Base-by-base conservation (phyloP, 306 rosid species). In the Calophaca sinica region DNA sequence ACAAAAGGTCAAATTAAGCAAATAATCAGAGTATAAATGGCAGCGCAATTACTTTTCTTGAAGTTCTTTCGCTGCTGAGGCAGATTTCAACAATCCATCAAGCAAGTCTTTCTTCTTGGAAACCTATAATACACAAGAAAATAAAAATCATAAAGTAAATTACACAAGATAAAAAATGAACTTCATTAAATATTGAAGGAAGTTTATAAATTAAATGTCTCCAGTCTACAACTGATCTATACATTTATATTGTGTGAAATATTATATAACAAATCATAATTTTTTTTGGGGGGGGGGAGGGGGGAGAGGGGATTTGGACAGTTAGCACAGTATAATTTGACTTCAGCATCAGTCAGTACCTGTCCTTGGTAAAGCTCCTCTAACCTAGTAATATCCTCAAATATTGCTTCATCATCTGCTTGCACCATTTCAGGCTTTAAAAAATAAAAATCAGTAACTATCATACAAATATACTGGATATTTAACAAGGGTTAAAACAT, bases 401-500 rank as follows among this genome's bases (percentile, higher is more conserved):
- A 79, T 76, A 92, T 86, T 80, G 83, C 89, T 72, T 88, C 97
- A 83, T 91, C 97, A 53, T 84, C 87, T 59, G 73, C 76, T 72
- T 75, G 90, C 55, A 81, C 61, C 88, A 86, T 86, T 85, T 80
- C 89, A 68, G 96, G 96, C 99, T 94, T 72, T 86, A 66, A 69
- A 80, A 70, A 84, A 84, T 48, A 60, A 68, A 74, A 85, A 68
- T 66, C 74, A 77, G 83, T 83, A 54, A 36, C 46, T 12, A 78
- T 54, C 67, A 49, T 38, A 63, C 41, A 72, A 39, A 26, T 62
- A 72, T 29, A 39, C 49, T 57, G 57, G 48, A 53, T 32, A 67
- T n/a, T 52, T 83, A 68, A 62, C 4, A 76, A 74, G 73, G 31
- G 46, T 33, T 54, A 44, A 67, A 75, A 45, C 32, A 33, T 42